Evolutionary conservation across 345 rosid species (phyloP).

Genomic region (thale cress (Arabidopsis thaliana)): TAIR10.1 NC_003070.9:7240001-7240500

Average conservation of each 20-base stretch:
- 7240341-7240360: background rate
- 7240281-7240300: background rate
- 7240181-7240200: constrained; percentile 16
- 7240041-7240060: constrained; percentile 12
- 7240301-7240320: constrained; percentile 1
- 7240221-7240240: background rate
- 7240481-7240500: constrained; percentile 41
- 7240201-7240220: constrained; percentile 26
- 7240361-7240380: background rate
- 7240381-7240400: background rate
- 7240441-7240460: constrained; percentile 3
- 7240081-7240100: background rate
- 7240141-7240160: constrained; percentile 23
- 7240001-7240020: background rate
- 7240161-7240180: constrained; percentile 39
- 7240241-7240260: constrained; percentile 11
- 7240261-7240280: constrained; percentile 19
- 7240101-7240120: constrained; percentile 5
- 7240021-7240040: background rate
- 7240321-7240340: background rate
- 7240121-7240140: constrained; percentile 16
- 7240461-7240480: constrained; percentile 4
- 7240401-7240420: background rate
- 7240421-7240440: background rate
- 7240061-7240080: constrained; percentile 1